Base-by-base conservation (phyloP, 768 basidiomycete genomes). In the Tephrocybe sp. region DNA sequence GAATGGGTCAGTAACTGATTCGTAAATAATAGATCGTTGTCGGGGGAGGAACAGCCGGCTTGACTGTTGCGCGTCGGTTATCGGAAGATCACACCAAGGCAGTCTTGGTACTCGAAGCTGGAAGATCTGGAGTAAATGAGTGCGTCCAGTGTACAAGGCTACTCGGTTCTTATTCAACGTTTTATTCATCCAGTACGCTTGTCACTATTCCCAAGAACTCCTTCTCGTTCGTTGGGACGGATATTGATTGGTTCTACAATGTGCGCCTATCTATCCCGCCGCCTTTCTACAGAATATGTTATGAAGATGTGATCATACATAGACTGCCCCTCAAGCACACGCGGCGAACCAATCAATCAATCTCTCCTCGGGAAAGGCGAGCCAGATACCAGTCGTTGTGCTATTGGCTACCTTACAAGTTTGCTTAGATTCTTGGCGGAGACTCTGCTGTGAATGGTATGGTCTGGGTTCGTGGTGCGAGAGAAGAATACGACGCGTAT, bases 11-110 rank as follows among this genome's bases (percentile, higher is more conserved):
- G 24, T 19, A 27, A 4, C 24, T 4, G 11, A n/a, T 26, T 48
- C n/a, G n/a, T n/a, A n/a, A n/a, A n/a, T 11, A 21, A 8, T 45
- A 65, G 64, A 60, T 65, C 18, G 49, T 65, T 24, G 61, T 65
- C 19, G 70, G 70, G 39, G 69, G 69, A 22, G 70, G 70, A 9
- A 65, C 67, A 5, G 59, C 70, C 16, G 70, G 69, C 7, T 50
- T 69, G 19, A 65, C 68, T 12, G 60, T 69, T 34, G 70, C 69
- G 4, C 51, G 54, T 31, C 64, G 69, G 11, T 54, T 71, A 2
- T 53, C 68, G 11, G 65, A 69, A 32, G 52, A 60, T 34, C 16
- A 41, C 11, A 30, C 37, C 15, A 63, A 53, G 16, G 57, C 47
- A 13, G 45, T 71, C 18, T 57, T 69, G 24, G 62, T 69, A 41